Base-by-base conservation (phyloP, 805 yeast genomes). In the Isabelozyma heimii region DNA sequence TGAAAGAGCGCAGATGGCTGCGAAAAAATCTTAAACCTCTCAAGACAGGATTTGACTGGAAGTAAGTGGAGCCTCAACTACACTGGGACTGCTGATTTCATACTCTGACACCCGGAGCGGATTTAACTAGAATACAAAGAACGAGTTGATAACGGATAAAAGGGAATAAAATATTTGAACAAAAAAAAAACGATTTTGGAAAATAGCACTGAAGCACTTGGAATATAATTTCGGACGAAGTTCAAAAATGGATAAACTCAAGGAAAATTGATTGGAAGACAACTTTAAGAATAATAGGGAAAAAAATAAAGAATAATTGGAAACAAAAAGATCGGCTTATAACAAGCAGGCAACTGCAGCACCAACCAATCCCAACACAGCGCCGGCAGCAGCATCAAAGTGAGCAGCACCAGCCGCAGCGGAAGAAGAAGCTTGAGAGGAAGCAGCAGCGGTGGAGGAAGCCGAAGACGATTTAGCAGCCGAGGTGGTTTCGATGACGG, bases 271-370 rank as follows among this genome's bases (percentile, higher is more conserved):
- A 20, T 20, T 5, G 24, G 24, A 20, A 20, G 24, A 6, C 24
- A 20, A 20, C 4, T 20, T 20, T 20, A 20, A 20, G 24, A 20
- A 20, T 6, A 6, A 20, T 1, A 20, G 24, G 24, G 6, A 20
- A 20, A 20, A 1, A 20, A 20, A 20, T 5, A 20, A 20, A 6
- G 15, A 35, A 14, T n/a, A n/a, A 35, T 35, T 38, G 17, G 14
- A 17, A 38, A 38, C 40, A 38, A 38, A 38, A 38, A 38, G 14
- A 10, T 20, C 4, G 1, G 27, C 43, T 27, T 27, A 42, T 16
- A 42, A 42, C 48, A 55, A 59, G 47, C 62, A 63, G 38, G 67
- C 61, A 40, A 67, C 72, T 39, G 61, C 59, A 9, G 62, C 52
- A 35, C 65, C 71, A 46, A 60, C 41, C 20, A 57, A 43, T 38